Conservation (phyloP, 352 stramenopile species). For the Peronospora destructor region DNA sequence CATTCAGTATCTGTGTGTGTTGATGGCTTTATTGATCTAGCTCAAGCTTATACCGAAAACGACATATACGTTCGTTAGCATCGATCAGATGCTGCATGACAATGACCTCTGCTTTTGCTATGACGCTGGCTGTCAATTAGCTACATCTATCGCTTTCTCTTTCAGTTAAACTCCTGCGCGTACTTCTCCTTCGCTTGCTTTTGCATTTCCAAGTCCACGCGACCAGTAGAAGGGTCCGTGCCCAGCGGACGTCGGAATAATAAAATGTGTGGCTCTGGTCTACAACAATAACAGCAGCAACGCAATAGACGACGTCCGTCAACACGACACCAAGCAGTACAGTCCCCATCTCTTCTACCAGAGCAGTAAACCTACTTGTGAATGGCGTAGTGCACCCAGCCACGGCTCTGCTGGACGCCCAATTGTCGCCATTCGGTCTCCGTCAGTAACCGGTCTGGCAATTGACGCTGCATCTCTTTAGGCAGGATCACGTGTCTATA, state of each 20-base stretch:
- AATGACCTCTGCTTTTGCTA: no score
- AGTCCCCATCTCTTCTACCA: not conserved
- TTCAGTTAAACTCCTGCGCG: conserved; percentile 70
- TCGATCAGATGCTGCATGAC: no score
- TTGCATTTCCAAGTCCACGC: conserved; percentile 90
- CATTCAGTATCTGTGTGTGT: not conserved
- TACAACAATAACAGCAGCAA: conserved; percentile 25
- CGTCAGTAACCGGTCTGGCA: conserved; percentile 93
- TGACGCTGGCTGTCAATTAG: not conserved
- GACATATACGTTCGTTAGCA: no score
- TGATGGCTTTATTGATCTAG: conserved; percentile 5
- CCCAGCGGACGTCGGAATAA: conserved; percentile 96
- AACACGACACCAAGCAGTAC: conserved; percentile 5
- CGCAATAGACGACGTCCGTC: conserved; percentile 11
- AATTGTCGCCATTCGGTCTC: conserved; percentile 97
- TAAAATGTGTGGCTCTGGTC: conserved; percentile 98
- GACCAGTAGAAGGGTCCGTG: conserved; percentile 93
- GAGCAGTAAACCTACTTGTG: conserved; percentile 84
- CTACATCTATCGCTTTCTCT: not conserved
- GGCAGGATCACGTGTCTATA: conserved; percentile 93
- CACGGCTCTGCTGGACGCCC: conserved; percentile 95
- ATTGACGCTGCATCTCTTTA: conserved; percentile 94
- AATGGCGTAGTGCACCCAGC: conserved; percentile 99
- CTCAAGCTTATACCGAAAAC: not conserved
- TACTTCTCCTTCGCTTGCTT: conserved; percentile 95